Conservation (phyloP, 345 rosid genomes). For the Acer saccharum region DNA sequence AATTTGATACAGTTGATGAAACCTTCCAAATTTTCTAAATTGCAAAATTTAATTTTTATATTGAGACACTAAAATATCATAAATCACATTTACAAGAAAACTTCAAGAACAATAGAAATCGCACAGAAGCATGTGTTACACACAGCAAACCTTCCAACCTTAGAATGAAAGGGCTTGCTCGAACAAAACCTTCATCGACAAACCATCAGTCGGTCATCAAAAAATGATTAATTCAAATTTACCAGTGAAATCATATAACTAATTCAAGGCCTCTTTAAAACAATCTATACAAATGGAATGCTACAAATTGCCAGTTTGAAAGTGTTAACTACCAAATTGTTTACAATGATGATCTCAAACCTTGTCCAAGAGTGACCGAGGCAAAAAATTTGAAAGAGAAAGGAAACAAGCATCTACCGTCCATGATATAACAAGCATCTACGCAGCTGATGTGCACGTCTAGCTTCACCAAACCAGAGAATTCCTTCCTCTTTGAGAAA, state of each 20-base stretch:
- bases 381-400: neutral
- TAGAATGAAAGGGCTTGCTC: conserved; percentile 4
- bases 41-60: too few relatives aligned
- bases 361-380: neutral
- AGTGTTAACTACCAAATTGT: neutral
- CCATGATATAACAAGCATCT: neutral
- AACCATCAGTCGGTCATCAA: neutral
- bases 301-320: conserved; percentile 2
- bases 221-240: neutral
- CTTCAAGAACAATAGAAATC: neutral
- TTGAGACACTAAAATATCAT: too few relatives aligned
- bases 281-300: conserved; percentile 12
- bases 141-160: neutral
- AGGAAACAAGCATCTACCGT: conserved; percentile 7
- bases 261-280: neutral
- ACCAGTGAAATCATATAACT: neutral
- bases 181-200: too few relatives aligned
- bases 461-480: conserved; percentile 18
- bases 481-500: conserved; percentile 8
- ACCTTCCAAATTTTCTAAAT: neutral
- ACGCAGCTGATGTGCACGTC: conserved; percentile 16
- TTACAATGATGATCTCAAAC: conserved; percentile 14
- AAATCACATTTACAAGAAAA: neutral
- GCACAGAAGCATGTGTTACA: neutral
- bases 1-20: neutral